A percentile compares a stretch with the other conserved stretches of the same genome.
phyloP scores from a whole-genome alignment of 495 filamentous ascomycete species.

The Aspergillus baeticus region DNA sequence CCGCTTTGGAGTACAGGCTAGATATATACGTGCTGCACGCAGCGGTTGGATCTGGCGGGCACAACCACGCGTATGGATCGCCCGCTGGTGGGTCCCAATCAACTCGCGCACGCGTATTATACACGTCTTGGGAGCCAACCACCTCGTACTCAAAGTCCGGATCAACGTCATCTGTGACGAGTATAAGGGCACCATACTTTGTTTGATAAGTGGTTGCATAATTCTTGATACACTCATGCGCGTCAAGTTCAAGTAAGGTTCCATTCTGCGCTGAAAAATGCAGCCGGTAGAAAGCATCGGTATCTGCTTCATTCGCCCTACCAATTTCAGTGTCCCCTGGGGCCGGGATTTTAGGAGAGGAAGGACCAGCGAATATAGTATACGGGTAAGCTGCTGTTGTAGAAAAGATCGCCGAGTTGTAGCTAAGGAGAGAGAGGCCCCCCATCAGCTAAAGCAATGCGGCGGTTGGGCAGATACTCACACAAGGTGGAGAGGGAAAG shows the following conservation, averaged over 20 bases:
- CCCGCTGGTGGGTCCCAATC: not conserved
- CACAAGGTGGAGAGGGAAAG: slow-evolving; percentile 3
- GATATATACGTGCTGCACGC: not conserved
- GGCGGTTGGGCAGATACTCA: not conserved
- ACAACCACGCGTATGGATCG: not conserved
- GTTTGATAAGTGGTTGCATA: slow-evolving; percentile 3
- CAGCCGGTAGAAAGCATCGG: not conserved
- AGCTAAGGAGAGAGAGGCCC: not conserved
- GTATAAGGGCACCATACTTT: not conserved
- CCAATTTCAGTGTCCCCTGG: too few species aligned
- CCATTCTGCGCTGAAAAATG: not conserved
- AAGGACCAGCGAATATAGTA: not conserved
- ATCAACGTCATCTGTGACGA: not conserved
- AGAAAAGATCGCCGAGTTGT: slow-evolving; percentile 5
- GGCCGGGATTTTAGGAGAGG: not conserved
- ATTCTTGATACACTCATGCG: not conserved
- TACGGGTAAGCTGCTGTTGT: slow-evolving; percentile 1
- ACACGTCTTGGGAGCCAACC: not conserved
- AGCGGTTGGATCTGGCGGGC: not conserved
- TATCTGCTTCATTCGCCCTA: not conserved
- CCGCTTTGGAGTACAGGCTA: too few species aligned
- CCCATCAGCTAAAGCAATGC: too few species aligned
- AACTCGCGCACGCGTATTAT: too few species aligned
- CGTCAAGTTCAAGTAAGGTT: not conserved
- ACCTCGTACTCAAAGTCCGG: not conserved